Conservation (phyloP, 768 basidiomycete species). For the Polyporus arcularius region DNA sequence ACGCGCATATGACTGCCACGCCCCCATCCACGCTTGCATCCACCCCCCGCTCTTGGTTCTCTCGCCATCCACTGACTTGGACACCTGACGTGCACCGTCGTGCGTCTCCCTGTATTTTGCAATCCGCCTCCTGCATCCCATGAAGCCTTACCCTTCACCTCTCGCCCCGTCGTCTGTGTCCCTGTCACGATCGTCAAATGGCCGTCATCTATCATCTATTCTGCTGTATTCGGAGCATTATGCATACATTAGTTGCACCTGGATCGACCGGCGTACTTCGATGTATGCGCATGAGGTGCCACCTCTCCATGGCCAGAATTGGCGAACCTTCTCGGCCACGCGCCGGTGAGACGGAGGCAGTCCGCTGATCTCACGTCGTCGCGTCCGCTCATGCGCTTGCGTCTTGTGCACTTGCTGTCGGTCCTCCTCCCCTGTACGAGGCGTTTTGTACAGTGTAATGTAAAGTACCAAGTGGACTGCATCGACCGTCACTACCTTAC, state of each 20-base stretch:
- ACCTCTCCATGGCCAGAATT: not conserved
- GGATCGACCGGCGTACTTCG: slow-evolving; percentile 6
- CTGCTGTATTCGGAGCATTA: slow-evolving; percentile 19
- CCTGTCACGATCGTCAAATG: slow-evolving; percentile 2
- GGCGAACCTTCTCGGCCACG: not conserved
- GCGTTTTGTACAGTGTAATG: not conserved
- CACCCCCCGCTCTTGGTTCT: not conserved
- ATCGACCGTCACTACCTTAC: not conserved
- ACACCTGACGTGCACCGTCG: slow-evolving; percentile 9
- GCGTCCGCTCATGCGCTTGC: not conserved
- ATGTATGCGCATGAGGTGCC: not conserved
- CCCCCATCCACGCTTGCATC: not conserved
- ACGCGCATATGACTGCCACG: slow-evolving; percentile 1
- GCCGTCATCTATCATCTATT: slow-evolving; percentile 13
- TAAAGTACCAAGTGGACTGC: not conserved
- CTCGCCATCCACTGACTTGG: not conserved
- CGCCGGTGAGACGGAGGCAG: not conserved
- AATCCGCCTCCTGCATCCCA: not conserved
- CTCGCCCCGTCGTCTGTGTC: not conserved
- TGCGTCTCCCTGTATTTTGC: not conserved
- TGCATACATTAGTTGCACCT: slow-evolving; percentile 19
- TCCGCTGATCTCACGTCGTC: not conserved
- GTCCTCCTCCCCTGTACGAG: not conserved
- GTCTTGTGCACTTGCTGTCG: not conserved
- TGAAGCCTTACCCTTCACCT: not conserved